Conservation (phyloP, 2,329 filamentous ascomycete species). For the Chaetomium globosum region DNA sequence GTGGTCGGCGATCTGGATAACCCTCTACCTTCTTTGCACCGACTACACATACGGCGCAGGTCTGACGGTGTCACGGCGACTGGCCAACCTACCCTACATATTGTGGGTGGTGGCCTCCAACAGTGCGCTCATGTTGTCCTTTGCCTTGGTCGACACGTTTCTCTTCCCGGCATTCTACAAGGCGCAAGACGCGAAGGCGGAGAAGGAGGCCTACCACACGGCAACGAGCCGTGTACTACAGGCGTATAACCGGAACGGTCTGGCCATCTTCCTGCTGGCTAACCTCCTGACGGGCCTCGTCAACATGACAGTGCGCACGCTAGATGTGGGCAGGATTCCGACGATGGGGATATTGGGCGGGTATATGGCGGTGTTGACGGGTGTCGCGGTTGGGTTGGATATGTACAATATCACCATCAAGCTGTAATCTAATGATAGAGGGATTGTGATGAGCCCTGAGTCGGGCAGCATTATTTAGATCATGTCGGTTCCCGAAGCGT, state of each 20-base stretch:
- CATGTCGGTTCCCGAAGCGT: constrained; percentile 14
- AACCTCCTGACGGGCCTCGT: constrained; percentile 88
- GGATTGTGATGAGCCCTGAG: background rate
- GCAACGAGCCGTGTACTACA: constrained; percentile 81
- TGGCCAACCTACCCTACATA: constrained; percentile 92
- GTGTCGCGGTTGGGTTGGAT: constrained; percentile 68
- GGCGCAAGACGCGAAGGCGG: constrained; percentile 56
- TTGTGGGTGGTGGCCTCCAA: constrained; percentile 95
- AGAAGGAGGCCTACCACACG: constrained; percentile 64
- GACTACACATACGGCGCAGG: constrained; percentile 70
- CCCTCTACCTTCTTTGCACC: constrained; percentile 70
- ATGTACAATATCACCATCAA: constrained; percentile 69
- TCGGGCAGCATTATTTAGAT: constrained; percentile 16
- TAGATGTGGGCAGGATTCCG: constrained; percentile 65
- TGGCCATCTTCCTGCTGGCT: constrained; percentile 81
- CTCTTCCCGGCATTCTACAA: constrained; percentile 75
- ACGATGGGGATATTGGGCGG: constrained; percentile 74
- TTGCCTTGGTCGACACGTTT: constrained; percentile 74
- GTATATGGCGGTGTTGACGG: constrained; percentile 71
- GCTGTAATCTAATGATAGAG: constrained; percentile 58
- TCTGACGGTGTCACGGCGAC: constrained; percentile 77
- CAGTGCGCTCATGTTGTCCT: constrained; percentile 75
- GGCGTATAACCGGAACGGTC: constrained; percentile 85
- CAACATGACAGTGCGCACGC: constrained; percentile 82
- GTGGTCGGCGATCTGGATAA: constrained; percentile 69